Conservation (phyloP, 208 protist genomes). For the Trypanosoma melophagium region DNA sequence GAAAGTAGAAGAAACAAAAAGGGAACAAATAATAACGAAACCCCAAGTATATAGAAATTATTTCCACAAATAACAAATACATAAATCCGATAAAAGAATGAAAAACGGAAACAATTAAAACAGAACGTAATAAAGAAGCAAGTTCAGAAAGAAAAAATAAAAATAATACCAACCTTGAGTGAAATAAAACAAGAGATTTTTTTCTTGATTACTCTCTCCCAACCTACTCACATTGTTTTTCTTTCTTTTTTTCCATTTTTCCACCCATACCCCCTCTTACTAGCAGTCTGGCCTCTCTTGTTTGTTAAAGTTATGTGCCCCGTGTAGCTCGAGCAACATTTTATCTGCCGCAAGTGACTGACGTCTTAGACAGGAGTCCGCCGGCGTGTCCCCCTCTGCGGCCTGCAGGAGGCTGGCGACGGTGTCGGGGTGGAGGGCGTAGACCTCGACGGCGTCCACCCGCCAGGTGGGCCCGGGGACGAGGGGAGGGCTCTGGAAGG, state of each 20-base stretch:
- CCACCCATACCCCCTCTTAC: background rate
- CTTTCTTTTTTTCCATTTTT: background rate
- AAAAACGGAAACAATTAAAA: no score
- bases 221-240: no score
- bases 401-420: constrained; percentile 19
- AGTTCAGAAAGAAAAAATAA: constrained; percentile 19
- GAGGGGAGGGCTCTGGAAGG: constrained; percentile 51
- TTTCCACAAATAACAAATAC: no score
- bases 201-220: no score
- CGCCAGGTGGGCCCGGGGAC: constrained; percentile 45
- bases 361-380: constrained; percentile 25
- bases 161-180: constrained; percentile 12
- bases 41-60: no score
- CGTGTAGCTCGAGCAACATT: constrained; percentile 56
- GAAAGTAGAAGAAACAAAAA: no score
- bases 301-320: constrained; percentile 44
- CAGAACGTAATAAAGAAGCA: background rate
- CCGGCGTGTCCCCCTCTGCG: background rate
- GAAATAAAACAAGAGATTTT: constrained; percentile 4
- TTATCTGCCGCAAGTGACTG: constrained; percentile 39
- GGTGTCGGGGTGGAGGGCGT: constrained; percentile 42
- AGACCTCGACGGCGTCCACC: constrained; percentile 57
- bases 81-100: no score
- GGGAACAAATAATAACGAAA: no score
- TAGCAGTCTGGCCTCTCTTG: constrained; percentile 44